Base-by-base conservation (phyloP, 2,329 filamentous ascomycete genomes). In the Eutypa lata region DNA sequence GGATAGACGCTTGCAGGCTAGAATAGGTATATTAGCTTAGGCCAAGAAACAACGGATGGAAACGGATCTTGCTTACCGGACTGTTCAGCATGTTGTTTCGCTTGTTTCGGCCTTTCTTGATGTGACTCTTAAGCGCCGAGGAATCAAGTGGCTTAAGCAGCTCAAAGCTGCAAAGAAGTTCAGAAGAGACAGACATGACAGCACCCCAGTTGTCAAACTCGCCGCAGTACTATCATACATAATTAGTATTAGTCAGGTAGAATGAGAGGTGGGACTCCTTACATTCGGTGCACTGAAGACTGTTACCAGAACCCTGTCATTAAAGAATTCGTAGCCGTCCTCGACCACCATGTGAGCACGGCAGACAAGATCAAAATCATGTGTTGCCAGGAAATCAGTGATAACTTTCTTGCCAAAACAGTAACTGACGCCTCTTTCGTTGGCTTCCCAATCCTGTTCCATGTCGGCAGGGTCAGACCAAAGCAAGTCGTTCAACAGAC, bases 181-280 rank as follows among this genome's bases (percentile, higher is more conserved):
- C 94, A 14, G 84, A 84, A 1, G 91, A 97, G 21, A 99, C 94
- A 2, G 93, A 96, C 94, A 99, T 99, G 61, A 97, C 92, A 14
- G 94, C 94, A 19, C 94, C 94, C 91, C 94, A 97, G 59, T 99
- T 99, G 69, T 99, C 94, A 61, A 99, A 99, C 71, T 99, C 94
- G 61, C 94, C 94, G 65, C 94, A 99, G 68, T 99, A 97, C 90
- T 96, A 59, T 37, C 35, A 40, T 21, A 33, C 21, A 53, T 44
- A 22, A 53, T 63, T 61, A 60, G 70, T 68, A 59, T 65, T 24
- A 38, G 45, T 48, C 10, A 18, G 44, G 24, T 24, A 43, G 26
- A 21, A 14, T 28, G 21, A 5, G 54, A n/a, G 1, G 7, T 19
- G 31, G 3, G 14, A 11, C 28, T n/a, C 81, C 90, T 82, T 78